Evolutionary conservation across 2,329 filamentous ascomycete genomes (phyloP).

Genomic region (Cytospora piceicola): DNA sequence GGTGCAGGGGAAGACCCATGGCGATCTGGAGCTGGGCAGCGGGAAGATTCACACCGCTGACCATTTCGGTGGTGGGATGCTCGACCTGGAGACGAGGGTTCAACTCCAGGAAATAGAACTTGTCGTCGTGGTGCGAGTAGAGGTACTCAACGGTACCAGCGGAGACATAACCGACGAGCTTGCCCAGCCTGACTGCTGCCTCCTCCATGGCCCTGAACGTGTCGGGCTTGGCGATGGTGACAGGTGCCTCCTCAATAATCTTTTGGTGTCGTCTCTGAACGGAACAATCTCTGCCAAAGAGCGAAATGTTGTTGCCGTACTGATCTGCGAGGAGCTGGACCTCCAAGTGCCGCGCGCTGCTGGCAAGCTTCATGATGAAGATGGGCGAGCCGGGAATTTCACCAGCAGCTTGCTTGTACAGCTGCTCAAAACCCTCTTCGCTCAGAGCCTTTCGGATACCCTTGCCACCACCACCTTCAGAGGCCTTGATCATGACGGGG

Average conservation of each 20-base stretch:
- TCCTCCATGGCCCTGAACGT: constrained; percentile 98
- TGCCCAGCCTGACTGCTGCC: constrained; percentile 90
- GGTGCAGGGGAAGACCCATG: constrained; percentile 95
- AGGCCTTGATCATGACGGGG: constrained; percentile 99
- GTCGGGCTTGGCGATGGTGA: constrained; percentile 86
- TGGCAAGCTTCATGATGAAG: constrained; percentile 99
- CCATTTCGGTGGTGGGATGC: constrained; percentile 99
- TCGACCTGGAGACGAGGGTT: constrained; percentile 99
- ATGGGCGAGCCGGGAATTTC: constrained; percentile 99
- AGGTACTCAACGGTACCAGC: constrained; percentile 98
- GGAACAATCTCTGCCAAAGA: constrained; percentile 98
- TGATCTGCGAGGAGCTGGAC: constrained; percentile 97
- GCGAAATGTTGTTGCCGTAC: constrained; percentile 99
- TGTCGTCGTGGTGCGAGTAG: constrained; percentile 96
- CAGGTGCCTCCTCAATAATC: constrained; percentile 98
- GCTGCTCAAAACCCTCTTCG: constrained; percentile 80
- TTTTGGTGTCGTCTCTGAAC: constrained; percentile 98
- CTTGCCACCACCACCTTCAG: constrained; percentile 98
- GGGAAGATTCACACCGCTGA: constrained; percentile 94
- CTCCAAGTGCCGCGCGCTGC: constrained; percentile 94
- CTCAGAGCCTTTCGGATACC: constrained; percentile 93
- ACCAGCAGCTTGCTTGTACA: constrained; percentile 95
- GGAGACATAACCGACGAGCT: constrained; percentile 95
- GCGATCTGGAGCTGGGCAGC: constrained; percentile 98
- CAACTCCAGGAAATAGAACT: constrained; percentile 98